Base-by-base conservation (phyloP, 352 stramenopile genomes). In the Thalassiosira livingstoniorum region DNA sequence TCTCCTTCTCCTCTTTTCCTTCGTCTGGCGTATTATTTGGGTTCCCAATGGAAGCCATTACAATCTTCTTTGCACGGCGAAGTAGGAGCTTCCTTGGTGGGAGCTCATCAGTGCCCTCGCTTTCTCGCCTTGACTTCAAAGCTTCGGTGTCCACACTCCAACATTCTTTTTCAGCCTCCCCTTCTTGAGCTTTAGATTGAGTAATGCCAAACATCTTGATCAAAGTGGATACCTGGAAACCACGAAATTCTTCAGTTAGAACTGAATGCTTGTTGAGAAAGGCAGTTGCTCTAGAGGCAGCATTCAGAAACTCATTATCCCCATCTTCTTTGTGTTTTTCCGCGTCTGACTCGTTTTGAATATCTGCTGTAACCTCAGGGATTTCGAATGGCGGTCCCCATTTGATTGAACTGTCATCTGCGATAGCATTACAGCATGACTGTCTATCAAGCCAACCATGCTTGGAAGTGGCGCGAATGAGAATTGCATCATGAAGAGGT, bases 361-460 rank as follows among this genome's bases (percentile, higher is more conserved):
- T 13, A 15, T 21, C 62, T 47, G 72, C 31, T 61, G 66, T 45
- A 62, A 55, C 60, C 54, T 81, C 47, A 11, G 45, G 37, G 11
- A 54, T 65, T 47, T 88, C 81, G 39, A 93, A 94, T 42, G 91
- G 89, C 57, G 71, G 63, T n/a, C 86, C 86, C 91, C 91, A 95
- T 45, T 80, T 74, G 25, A 95, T 92, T 0, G 63, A 64, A 34
- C 83, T 79, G 53, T 95, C 91, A 57, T 87, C 79, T 11, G 58
- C 69, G 43, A 94, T 93, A 1, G 79, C 77, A 35, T 72, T 80
- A 21, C 62, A 86, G 71, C 60, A 61, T 25, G 64, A 31, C 29
- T 90, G 83, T 2, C 74, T 57, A 35, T 94, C 91, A 70, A 93
- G 75, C 89, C 89, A 95, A 21, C 91, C 91, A 82, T 95, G 91